Evolutionary conservation across 768 basidiomycete species (phyloP), one percentile per base, ranked within the genome.

Genomic region (Termitomyces sp.): DNA sequence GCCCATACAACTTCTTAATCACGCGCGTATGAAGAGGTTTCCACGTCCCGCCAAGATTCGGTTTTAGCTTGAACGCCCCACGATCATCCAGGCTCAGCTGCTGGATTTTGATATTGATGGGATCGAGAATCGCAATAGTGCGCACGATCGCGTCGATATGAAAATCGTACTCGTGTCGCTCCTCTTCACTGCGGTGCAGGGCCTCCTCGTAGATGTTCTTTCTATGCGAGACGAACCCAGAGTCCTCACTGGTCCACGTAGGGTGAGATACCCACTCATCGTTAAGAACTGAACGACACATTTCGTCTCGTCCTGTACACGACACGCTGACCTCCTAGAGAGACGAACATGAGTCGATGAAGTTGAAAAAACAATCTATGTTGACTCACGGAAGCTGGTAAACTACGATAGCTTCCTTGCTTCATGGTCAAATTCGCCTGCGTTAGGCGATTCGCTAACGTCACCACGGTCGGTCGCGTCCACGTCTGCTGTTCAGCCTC

Each of bases 261-360:
- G 97, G 95, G 69, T 98, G 95, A 5, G 95, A 95, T 18, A 98
- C 89, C 96, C 96, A 99, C 65, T 96, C 93, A 69, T 99, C 97
- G 68, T 99, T 99, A 54, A 99, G 76, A 5, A 99, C 97, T 7
- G 91, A 87, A 67, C 88, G 89, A 72, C 96, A 98, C 89, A 98
- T 95, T 22, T 94, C 91, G 67, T 98, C 97, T 16, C 97, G 89
- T 2, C 97, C 97, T 2, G 95, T 91, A 68, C 97, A 99, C 0
- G 88, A 77, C 15, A 96, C 87, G 55, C 88, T 88, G 57, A 85
- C 84, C 72, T 95, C 95, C 94, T 97, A 34, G 2, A 47, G 15
- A 27, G 0, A n/a, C 12, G 7, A 20, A 41, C 1, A 41, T 54
- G 24, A 41, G 37, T 6, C 13, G 6, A 13, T 2, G 4, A 31